Conservation (phyloP, 495 filamentous ascomycete species). For the Penicillium atrosanguineum region DNA sequence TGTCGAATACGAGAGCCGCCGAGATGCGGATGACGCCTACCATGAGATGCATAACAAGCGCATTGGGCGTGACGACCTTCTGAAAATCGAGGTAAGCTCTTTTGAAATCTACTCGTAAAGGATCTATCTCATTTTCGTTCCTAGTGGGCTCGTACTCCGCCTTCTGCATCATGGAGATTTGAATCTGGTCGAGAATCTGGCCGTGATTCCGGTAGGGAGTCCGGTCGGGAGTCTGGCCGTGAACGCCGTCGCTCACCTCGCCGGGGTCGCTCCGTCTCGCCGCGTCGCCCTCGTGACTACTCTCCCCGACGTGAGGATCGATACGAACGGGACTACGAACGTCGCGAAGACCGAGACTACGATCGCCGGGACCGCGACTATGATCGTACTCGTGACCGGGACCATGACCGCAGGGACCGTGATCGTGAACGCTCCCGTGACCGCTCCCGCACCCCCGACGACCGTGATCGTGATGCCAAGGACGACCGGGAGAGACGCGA, state of each 20-base stretch:
- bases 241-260: conserved; percentile 75
- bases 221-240: conserved; percentile 69
- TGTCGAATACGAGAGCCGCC: conserved; percentile 98
- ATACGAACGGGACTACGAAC: conserved; percentile 69
- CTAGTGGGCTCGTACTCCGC: conserved; percentile 97
- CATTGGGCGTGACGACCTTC: conserved; percentile 88
- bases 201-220: conserved; percentile 41
- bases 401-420: conserved; percentile 61
- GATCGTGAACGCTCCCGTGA: conserved; percentile 63
- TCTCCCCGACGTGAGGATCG: conserved; percentile 91
- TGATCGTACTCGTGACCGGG: conserved; percentile 66
- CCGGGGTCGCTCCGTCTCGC: conserved; percentile 68
- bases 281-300: conserved; percentile 75
- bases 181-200: conserved; percentile 80
- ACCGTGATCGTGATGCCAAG: conserved; percentile 65
- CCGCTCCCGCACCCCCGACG: conserved; percentile 55
- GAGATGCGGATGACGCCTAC: conserved; percentile 98
- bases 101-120: background rate
- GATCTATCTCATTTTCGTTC: background rate
- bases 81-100: conserved; percentile 90
- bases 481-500: conserved; percentile 17
- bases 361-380: conserved; percentile 66
- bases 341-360: conserved; percentile 64
- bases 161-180: conserved; percentile 97
- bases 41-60: conserved; percentile 99